phyloP scores from a whole-genome alignment of 176 grass and related monocot genomes.

The Rhynchospora tenuis region DNA sequence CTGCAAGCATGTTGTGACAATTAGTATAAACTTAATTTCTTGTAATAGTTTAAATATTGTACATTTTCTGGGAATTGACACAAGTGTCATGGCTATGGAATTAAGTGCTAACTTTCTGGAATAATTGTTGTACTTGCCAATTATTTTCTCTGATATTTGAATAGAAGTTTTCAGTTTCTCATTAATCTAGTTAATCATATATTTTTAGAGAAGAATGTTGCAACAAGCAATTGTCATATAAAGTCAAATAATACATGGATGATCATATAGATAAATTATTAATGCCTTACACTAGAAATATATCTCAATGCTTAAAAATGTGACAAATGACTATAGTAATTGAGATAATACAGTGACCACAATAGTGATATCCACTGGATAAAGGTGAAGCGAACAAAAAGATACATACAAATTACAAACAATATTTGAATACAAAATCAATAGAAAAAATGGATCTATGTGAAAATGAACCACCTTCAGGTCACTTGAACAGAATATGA shows the following conservation, averaged over 20 bases:
- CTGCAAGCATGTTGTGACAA: too few relatives aligned
- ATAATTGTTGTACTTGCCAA: too few relatives aligned
- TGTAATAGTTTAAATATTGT: too few relatives aligned
- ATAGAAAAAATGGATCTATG: neutral
- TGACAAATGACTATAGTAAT: neutral
- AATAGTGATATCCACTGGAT: neutral
- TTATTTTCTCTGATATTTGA: too few relatives aligned
- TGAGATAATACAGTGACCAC: neutral
- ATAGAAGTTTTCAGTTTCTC: too few relatives aligned
- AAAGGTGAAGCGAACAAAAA: neutral
- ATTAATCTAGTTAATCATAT: too few relatives aligned
- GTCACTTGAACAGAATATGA: too few relatives aligned
- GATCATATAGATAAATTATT: neutral
- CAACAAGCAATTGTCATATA: neutral
- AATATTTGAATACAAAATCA: neutral
- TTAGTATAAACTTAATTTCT: too few relatives aligned
- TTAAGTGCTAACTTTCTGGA: too few relatives aligned
- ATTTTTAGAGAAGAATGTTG: neutral
- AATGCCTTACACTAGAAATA: neutral
- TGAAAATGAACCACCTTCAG: too few relatives aligned
- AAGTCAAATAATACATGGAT: neutral
- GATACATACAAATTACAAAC: neutral
- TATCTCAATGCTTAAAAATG: neutral
- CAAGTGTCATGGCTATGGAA: too few relatives aligned
- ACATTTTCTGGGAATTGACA: too few relatives aligned